Evolutionary conservation across 257 asterid species (phyloP), one percentile per base, ranked within the genome.

Genomic region (Ilex aquifolium): DNA sequence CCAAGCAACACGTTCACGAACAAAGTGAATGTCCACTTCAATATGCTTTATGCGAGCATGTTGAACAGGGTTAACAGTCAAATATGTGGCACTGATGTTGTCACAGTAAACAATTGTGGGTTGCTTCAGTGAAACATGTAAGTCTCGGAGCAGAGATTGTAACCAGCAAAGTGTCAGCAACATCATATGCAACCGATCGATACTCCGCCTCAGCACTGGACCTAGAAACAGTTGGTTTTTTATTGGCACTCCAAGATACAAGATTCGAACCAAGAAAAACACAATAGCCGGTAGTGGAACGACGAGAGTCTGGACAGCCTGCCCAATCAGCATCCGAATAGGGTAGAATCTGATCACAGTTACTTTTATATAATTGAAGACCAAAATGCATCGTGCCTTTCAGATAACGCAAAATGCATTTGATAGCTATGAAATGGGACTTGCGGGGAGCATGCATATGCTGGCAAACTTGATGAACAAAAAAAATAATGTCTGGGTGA

Each of bases 151-250:
- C 29, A 30, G 36, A 2, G 2, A 31, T 27, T 1, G 29, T 1
- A 17, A 10, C 60, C 32, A 56, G 1, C 27, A 21, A n/a, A 21
- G 27, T 21, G 27, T 21, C 27, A 21, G 27, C 27, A 0, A 21
- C 27, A 21, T 0, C 27, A 21, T 21, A 21, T 21, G 27, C 27
- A 0, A 21, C 27, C 7, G 60, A 6, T 4, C 60, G 2, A 56
- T 56, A 56, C 15, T 56, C 60, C 15, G 60, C 7, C 14, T 56
- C 60, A 56, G 7, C n/a, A 30, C 60, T 56, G 1, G 60, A 56
- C 1, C 60, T 8, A 17, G 60, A 16, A 8, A 56, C 39, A 15
- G 32, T 56, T 1, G 31, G 60, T 17, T 56, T 32, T 13, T 56
- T 56, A 2, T 56, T 30, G 7, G 60, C 31, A 56, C 60, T 56